Evolutionary conservation across 208 protist genomes (phyloP).

Genomic region (Leishmania amazonensis): DNA sequence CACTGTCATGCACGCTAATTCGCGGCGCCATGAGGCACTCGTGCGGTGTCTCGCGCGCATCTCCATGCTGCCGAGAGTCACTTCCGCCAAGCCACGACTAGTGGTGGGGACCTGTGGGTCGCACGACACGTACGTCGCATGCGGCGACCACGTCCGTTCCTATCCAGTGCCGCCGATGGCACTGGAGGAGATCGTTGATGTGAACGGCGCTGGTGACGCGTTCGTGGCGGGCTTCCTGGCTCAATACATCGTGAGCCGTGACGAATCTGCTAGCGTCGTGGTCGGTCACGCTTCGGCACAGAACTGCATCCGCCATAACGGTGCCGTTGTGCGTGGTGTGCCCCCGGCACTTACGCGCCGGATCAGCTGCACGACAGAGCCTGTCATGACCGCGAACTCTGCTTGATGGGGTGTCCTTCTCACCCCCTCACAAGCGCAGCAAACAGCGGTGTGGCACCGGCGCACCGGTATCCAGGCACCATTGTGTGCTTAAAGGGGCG

Average conservation of each 20-base stretch:
- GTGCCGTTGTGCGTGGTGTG: constrained; percentile 67
- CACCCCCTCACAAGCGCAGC: background rate
- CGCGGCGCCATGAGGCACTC: constrained; percentile 20
- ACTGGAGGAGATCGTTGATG: constrained; percentile 93
- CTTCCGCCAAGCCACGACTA: constrained; percentile 47
- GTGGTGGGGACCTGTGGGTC: constrained; percentile 95
- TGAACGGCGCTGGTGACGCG: constrained; percentile 97
- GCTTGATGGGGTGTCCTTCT: background rate
- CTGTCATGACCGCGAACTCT: background rate
- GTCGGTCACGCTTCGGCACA: constrained; percentile 79
- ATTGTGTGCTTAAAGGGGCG: background rate
- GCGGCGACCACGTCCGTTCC: constrained; percentile 39
- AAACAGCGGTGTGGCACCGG: background rate
- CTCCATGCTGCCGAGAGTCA: constrained; percentile 67
- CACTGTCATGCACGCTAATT: constrained; percentile 5
- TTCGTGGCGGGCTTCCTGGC: constrained; percentile 97
- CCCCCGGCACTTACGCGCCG: constrained; percentile 40
- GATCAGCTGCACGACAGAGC: background rate
- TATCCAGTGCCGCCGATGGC: constrained; percentile 55
- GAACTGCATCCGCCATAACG: constrained; percentile 90
- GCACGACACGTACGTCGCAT: constrained; percentile 84
- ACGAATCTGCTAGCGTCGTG: constrained; percentile 50
- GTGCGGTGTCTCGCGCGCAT: constrained; percentile 57
- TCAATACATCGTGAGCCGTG: constrained; percentile 50
- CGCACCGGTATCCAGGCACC: background rate